Conservation (phyloP, 31 red algal genomes). For the Asparagopsis taxiformis region DNA sequence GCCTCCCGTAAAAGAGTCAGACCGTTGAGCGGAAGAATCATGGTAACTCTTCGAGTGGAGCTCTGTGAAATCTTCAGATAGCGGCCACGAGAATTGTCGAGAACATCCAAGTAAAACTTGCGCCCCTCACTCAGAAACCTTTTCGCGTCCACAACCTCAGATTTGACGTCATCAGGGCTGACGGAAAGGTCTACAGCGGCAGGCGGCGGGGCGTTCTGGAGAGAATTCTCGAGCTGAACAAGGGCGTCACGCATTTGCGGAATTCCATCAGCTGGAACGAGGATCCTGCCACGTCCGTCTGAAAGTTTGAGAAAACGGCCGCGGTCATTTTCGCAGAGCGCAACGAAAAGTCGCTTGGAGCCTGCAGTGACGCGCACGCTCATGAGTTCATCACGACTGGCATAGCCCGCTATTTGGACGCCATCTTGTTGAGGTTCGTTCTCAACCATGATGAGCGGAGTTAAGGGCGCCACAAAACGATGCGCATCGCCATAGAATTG, state of each 20-base stretch:
- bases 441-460: slow-evolving; percentile 70
- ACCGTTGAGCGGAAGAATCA: slow-evolving; percentile 44
- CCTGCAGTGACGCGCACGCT: slow-evolving; percentile 41
- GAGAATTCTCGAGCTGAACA: slow-evolving; percentile 5
- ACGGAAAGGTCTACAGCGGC: not conserved
- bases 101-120: slow-evolving; percentile 58
- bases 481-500: no score
- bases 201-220: slow-evolving; percentile 4
- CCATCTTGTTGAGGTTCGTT: slow-evolving; percentile 39
- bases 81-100: slow-evolving; percentile 59
- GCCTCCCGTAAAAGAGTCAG: slow-evolving; percentile 38
- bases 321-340: slow-evolving; percentile 67
- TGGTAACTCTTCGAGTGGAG: slow-evolving; percentile 44
- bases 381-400: slow-evolving; percentile 61
- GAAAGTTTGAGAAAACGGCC: slow-evolving; percentile 57
- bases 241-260: slow-evolving; percentile 49
- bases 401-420: slow-evolving; percentile 42
- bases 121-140: slow-evolving; percentile 40
- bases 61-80: slow-evolving; percentile 65
- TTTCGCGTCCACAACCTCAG: slow-evolving; percentile 36
- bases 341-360: slow-evolving; percentile 37
- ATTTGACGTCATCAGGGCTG: slow-evolving; percentile 29
- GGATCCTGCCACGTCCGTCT: slow-evolving; percentile 38
- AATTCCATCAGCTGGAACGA: slow-evolving; percentile 54
- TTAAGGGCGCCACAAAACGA: no score